Base-by-base conservation (phyloP, 2,329 filamentous ascomycete genomes). In the Alternaria gansuensis region DNA sequence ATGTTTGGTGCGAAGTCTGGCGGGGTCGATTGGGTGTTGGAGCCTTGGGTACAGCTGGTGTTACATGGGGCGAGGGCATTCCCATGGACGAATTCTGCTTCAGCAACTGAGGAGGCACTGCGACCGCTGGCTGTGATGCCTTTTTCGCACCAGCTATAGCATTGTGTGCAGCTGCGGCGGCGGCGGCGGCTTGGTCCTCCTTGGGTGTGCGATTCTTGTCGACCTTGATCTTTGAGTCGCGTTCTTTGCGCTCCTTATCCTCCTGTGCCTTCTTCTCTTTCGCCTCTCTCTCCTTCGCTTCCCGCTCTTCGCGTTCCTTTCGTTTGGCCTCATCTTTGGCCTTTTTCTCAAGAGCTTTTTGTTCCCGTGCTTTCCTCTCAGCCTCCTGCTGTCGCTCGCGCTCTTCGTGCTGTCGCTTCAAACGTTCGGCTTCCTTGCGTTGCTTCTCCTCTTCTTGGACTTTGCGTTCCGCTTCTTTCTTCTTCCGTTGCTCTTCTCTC, bases 401-500 rank as follows among this genome's bases (percentile, higher is more conserved):
- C 75, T 96, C 92, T 73, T 97, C 93, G 71, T 92, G 89, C 54
- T 90, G 82, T 48, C 91, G 88, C 62, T 88, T 89, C 74, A 89
- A 86, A 72, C 90, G 91, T 70, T 98, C 94, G 4, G 90, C 89
- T 74, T 98, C 94, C 76, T 93, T 97, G 55, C 88, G 87, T 57
- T 89, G 82, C 51, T 89, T 89, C 69, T 97, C 93, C 71, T 97
- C 94, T 72, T 98, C 95, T 64, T 92, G 92, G 28, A 91, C 90
- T 77, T 91, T 96, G 77, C 89, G 92, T 77, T 96, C 92, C 3
- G 91, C 90, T 73, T 99, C 95, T 71, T 90, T 92, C 80, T 96
- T 96, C 81, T 88, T 92, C 45, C 92, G 88, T 77, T 93, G 94
- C 79, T 98, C 94, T 73, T 99, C 95, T 41, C 89, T 89, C 79